Conservation (phyloP, 257 asterid genomes). For the Solanum clarkiae region DNA sequence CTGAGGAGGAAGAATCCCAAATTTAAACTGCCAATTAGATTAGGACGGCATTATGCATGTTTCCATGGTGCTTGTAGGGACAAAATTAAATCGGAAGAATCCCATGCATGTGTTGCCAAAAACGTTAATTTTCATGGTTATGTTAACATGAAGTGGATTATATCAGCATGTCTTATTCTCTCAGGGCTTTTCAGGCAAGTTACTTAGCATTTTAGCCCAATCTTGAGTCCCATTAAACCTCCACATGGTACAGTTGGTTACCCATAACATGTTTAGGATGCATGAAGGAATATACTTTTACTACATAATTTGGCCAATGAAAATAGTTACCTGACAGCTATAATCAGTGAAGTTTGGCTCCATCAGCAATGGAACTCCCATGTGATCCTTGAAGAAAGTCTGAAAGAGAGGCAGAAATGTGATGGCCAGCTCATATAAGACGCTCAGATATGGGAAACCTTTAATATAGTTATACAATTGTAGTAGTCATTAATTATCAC, state of each 20-base stretch:
- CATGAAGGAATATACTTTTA: background rate
- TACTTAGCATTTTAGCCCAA: background rate
- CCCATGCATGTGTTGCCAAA: background rate
- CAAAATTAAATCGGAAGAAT: background rate
- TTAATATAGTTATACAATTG: background rate
- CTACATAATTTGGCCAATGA: background rate
- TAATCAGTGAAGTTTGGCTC: conserved; percentile 77
- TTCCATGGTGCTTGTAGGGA: background rate
- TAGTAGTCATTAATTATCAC: background rate
- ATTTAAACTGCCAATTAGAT: conserved; percentile 44
- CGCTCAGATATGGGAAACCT: background rate
- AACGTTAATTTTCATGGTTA: background rate
- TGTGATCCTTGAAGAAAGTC: conserved; percentile 65
- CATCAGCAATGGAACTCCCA: conserved; percentile 80
- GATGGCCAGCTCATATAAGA: background rate
- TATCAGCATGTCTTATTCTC: background rate
- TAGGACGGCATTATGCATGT: background rate
- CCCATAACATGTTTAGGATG: background rate
- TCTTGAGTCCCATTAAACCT: background rate
- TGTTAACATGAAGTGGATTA: background rate
- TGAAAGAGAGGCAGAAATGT: background rate
- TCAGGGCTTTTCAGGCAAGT: background rate
- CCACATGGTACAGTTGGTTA: background rate
- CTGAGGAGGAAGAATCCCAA: conserved; percentile 61
- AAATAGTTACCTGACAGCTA: conserved; percentile 64